Evolutionary conservation across 2,329 filamentous ascomycete genomes (phyloP), one percentile per base, ranked within the genome.

Genomic region (Sarocladium oryzae): DNA sequence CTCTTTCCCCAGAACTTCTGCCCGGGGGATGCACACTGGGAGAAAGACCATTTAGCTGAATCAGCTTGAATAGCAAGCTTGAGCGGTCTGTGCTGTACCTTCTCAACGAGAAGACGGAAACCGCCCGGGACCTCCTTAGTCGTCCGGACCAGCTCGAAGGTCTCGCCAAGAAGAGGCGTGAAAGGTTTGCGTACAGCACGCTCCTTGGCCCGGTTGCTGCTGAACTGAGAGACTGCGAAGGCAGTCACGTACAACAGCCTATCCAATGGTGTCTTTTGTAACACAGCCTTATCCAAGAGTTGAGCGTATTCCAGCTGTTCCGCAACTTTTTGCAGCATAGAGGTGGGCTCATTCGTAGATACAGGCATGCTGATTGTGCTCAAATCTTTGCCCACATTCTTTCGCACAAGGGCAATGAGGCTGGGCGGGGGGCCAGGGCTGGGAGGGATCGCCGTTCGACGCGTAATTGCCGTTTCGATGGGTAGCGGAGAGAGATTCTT

Each of bases 1-100:
- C 86, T 92, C 73, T 97, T 97, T 52, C 93, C 93, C 93, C 93
- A 97, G 72, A 99, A 99, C 65, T 97, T 97, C 64, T 99, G 92
- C 20, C 86, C 86, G 0, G 93, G 93, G 52, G 87, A 85, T 0
- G 93, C 89, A 4, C 86, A 88, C 64, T 97, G 93, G 1, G 88
- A 78, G 55, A 96, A 85, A 2, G 86, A 89, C 93, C 93, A 99
- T 52, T 80, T 75, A 35, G 82, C 78, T 35, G 88, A 83, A 66
- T 99, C 93, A 4, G 92, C 93, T 66, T 97, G 91, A 72, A 91
- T 92, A 5, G 93, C 93, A 61, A 97, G 82, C 56, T 91, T 84
- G 13, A 99, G 89, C 0, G 93, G 93, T 3, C 93, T 85, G 66
- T 99, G 93, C 15, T 84, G 87, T 7, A 99, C 89, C 67, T 99